A percentile compares a stretch with the other conserved stretches of the same genome.
phyloP scores from a whole-genome alignment of 192 early-diverging fungal species.

The Mortierella antarctica region DNA sequence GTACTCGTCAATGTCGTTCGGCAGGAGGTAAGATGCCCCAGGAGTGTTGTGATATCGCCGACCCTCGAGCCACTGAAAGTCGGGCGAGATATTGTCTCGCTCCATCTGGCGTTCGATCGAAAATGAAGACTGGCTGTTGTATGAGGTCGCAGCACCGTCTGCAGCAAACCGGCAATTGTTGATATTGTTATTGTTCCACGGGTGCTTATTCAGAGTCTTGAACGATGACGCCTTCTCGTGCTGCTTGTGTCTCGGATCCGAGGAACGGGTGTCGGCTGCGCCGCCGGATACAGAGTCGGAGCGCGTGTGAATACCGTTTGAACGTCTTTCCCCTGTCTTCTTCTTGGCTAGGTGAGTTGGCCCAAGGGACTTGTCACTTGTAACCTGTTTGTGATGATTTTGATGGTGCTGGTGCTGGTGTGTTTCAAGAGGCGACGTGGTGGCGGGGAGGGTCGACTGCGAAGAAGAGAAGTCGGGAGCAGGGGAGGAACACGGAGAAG shows the following conservation, averaged over 20 bases:
- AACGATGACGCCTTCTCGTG: not conserved
- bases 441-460: too few species aligned
- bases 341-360: too few species aligned
- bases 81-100: slow-evolving; percentile 11
- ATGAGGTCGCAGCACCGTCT: not conserved
- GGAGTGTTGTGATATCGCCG: slow-evolving; percentile 36
- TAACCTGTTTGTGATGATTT: too few species aligned
- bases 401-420: too few species aligned
- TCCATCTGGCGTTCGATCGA: slow-evolving; percentile 11
- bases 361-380: too few species aligned
- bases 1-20: slow-evolving; percentile 52
- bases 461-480: too few species aligned
- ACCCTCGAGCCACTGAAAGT: slow-evolving; percentile 48
- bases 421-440: too few species aligned
- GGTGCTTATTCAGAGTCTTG: not conserved
- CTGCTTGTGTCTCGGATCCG: not conserved
- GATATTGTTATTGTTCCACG: too few species aligned
- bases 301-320: too few species aligned
- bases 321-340: too few species aligned
- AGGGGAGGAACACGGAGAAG: too few species aligned
- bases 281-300: too few species aligned
- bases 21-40: slow-evolving; percentile 31
- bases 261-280: not conserved
- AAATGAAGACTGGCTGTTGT: not conserved
- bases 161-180: not conserved